Conservation (phyloP, 208 protist genomes). For the Acanthamoeba culbertsoni region DNA sequence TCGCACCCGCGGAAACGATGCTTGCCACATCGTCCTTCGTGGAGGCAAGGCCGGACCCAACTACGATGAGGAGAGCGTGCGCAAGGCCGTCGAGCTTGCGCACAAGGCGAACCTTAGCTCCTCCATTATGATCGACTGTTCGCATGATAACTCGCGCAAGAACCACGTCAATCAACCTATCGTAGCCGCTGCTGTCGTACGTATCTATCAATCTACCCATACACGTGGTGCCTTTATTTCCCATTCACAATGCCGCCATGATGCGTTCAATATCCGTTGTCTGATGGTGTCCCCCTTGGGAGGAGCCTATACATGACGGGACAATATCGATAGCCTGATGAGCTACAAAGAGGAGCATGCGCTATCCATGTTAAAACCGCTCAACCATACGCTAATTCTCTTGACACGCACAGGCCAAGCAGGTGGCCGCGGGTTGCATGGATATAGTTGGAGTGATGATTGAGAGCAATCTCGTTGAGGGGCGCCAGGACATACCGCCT, state of each 20-base stretch:
- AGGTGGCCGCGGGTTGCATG: constrained; percentile 52
- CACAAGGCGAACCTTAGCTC: constrained; percentile 38
- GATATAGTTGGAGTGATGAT: constrained; percentile 83
- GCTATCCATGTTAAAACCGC: no score
- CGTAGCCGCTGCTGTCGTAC: constrained; percentile 64
- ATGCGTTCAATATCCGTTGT: not conserved
- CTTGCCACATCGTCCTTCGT: constrained; percentile 81
- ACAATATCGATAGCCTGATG: not conserved
- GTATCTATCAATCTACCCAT: not conserved
- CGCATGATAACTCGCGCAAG: constrained; percentile 81
- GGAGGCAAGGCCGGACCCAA: constrained; percentile 65
- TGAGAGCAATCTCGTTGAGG: constrained; percentile 80
- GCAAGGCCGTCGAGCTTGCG: not conserved
- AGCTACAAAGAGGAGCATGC: no score
- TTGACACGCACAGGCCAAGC: not conserved
- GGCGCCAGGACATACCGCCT: constrained; percentile 68
- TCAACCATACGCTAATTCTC: not conserved
- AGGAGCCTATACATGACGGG: not conserved
- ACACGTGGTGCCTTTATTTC: not conserved
- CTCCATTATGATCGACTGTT: constrained; percentile 82
- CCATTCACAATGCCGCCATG: not conserved
- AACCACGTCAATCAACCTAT: constrained; percentile 78
- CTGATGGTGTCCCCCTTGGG: no score
- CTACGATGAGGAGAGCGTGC: constrained; percentile 63
- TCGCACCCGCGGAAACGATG: constrained; percentile 78